A percentile compares a stretch with the other conserved stretches of the same genome.
These are phyloP conservation scores for Sphaerosporella brunnea DNA, from an alignment of 495 filamentous ascomycete species.

Conservation along the genomic window DNA sequence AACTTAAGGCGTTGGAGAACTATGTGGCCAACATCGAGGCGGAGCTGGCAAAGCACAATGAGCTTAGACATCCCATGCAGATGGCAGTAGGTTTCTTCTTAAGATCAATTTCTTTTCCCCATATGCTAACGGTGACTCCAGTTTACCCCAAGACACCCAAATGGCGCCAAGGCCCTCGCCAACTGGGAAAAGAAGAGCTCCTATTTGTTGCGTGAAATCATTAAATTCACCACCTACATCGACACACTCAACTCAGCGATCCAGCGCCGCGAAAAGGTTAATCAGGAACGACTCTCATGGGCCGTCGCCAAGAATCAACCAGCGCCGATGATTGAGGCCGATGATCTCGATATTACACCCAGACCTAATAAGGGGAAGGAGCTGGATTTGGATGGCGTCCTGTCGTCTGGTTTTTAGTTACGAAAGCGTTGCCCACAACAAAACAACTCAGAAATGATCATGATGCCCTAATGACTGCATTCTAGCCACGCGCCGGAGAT, in stretches of 20 bases:
- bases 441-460: neutral
- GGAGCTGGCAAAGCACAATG: slow-evolving; percentile 72
- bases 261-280: slow-evolving; percentile 34
- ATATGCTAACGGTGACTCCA: too few species aligned
- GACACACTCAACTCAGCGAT: slow-evolving; percentile 52
- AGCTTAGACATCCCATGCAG: slow-evolving; percentile 65
- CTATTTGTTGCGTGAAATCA: slow-evolving; percentile 82
- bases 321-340: neutral
- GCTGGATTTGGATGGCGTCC: neutral
- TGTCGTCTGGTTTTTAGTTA: neutral
- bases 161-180: slow-evolving; percentile 61
- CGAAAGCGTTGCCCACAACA: neutral
- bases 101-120: too few species aligned
- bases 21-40: slow-evolving; percentile 79
- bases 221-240: slow-evolving; percentile 90
- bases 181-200: slow-evolving; percentile 96
- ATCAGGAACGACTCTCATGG: neutral
- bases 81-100: slow-evolving; percentile 44
- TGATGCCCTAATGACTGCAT: neutral
- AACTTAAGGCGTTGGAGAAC: slow-evolving; percentile 50
- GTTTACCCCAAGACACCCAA: slow-evolving; percentile 73
- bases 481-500: neutral
- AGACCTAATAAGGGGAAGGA: neutral
- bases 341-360: neutral
- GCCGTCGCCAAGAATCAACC: neutral